These are phyloP conservation scores for Saccharomycopsis babjevae DNA, from an alignment of 805 yeast species.

Conservation along the genomic window DNA sequence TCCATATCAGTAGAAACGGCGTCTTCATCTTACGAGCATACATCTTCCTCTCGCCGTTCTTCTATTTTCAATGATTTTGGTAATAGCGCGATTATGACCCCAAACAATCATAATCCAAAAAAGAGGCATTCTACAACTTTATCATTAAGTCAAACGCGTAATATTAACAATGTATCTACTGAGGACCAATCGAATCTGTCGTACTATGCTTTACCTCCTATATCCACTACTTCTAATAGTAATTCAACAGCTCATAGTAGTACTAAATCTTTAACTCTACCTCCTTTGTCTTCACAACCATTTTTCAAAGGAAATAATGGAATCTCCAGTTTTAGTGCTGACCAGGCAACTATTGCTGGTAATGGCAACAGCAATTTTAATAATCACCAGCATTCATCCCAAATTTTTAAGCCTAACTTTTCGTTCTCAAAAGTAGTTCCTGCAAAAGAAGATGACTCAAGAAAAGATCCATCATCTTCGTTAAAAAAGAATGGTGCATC, in stretches of 20 bases:
- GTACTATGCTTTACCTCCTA: neutral
- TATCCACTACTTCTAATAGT: neutral
- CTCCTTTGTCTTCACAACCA: neutral
- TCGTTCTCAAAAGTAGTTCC: neutral
- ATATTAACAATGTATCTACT: neutral
- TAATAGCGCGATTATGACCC: neutral
- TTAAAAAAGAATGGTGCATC: neutral
- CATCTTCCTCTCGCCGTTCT: constrained; percentile 12
- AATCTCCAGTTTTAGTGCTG: neutral
- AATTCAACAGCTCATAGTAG: neutral
- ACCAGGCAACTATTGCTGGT: neutral
- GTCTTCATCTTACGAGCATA: constrained; percentile 5
- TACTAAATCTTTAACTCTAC: neutral
- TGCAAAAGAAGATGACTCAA: neutral
- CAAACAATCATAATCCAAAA: neutral
- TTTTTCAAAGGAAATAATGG: neutral
- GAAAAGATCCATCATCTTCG: neutral
- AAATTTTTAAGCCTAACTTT: constrained; percentile 5
- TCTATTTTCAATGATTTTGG: constrained; percentile 4
- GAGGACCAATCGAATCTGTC: neutral
- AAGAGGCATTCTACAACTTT: neutral
- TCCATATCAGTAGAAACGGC: constrained; percentile 14
- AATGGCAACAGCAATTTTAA: neutral
- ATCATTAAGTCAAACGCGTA: neutral
- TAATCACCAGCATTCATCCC: neutral